Base-by-base conservation (phyloP, 2,329 filamentous ascomycete species). In the Parastagonospora nodorum region DNA sequence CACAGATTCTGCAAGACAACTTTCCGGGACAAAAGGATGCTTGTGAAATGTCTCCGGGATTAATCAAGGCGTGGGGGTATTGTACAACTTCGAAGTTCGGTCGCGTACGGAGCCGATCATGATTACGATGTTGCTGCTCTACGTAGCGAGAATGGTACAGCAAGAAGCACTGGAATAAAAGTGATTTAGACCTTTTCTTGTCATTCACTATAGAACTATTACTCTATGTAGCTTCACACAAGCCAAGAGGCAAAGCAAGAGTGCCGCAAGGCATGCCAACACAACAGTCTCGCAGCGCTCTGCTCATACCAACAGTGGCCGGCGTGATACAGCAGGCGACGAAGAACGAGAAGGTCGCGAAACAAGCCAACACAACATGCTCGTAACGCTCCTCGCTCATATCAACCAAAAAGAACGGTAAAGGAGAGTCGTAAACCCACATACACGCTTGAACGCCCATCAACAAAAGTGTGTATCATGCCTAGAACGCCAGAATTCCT, bases 401-500 rank as follows among this genome's bases (percentile, higher is more conserved):
- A 11, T 5, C 35, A 38, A 38, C 9, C 19, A 32, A 10, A 38
- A 38, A 4, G 19, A 3, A 24, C 19, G 19, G 19, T 24, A 24
- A 24, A 24, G 19, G 19, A 24, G 19, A 24, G 19, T 24, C 33
- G 40, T 29, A 42, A 46, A 55, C 16, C 14, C 33, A n/a, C 14
- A 36, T 36, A 36, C 14, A 31, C 39, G 29, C 29, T n/a, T 9
- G 15, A 56, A 58, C 42, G 37, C 53, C 51, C 48, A 52, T 33
- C 28, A 46, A 15, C 28, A 19, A 7, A 16, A 36, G 10, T 46
- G 33, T 45, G 16, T 43, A 35, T 36, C 19, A 14, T 30, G n/a
- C 14, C 42, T 27, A 35, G n/a, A 68, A 70, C 64, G 57, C 66
- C 67, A 44, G 61, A 63, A 66, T 61, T 56, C 63, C 64, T 46